Evolutionary conservation across 495 filamentous ascomycete genomes (phyloP).

Genomic region (Neurospora sp.): DNA sequence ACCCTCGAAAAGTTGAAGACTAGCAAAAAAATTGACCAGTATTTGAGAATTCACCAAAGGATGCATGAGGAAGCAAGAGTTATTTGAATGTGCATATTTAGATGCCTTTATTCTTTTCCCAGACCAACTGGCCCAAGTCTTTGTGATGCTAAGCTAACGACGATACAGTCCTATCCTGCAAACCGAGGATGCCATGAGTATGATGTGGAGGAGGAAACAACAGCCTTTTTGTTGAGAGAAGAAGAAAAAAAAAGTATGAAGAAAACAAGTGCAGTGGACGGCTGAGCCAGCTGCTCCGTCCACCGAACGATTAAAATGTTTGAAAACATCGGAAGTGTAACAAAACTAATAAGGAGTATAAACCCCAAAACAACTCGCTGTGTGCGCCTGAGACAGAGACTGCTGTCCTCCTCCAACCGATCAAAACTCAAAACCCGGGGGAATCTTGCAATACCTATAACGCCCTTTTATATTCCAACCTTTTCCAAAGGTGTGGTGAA

Average conservation of each 20-base stretch:
- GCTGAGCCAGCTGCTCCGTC: background rate
- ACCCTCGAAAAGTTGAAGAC: background rate
- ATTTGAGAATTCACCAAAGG: background rate
- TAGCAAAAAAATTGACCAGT: background rate
- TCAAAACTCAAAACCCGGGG: background rate
- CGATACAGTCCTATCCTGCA: background rate
- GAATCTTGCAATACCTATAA: background rate
- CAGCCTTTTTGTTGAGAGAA: background rate
- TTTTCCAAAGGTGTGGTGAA: background rate
- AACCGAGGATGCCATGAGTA: background rate
- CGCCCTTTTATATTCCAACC: background rate
- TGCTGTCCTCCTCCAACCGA: background rate
- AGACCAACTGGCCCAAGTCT: background rate
- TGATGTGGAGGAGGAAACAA: background rate
- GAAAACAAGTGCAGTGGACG: background rate
- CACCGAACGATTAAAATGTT: conserved; percentile 1
- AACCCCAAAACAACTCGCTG: background rate
- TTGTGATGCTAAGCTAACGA: background rate
- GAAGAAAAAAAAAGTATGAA: background rate
- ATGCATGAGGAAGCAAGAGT: background rate
- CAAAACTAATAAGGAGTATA: background rate
- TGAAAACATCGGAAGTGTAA: background rate
- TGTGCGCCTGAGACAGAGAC: background rate
- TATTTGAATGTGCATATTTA: background rate
- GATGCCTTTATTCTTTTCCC: background rate